phyloP scores from a whole-genome alignment of 352 stramenopile species.

The Phytopythium mirpurense region DNA sequence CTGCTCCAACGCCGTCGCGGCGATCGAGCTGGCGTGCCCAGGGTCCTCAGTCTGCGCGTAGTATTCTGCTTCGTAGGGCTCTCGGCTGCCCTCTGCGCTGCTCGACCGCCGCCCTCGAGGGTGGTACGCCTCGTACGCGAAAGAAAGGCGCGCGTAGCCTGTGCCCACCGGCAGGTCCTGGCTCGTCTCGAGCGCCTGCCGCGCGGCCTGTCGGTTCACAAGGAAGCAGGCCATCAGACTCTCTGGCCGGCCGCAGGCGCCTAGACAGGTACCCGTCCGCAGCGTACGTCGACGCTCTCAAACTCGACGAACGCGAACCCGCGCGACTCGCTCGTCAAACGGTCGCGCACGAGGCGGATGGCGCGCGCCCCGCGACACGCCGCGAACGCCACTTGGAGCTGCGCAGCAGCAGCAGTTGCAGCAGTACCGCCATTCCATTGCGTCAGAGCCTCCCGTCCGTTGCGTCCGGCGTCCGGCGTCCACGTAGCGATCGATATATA shows the following conservation, averaged over 20 bases:
- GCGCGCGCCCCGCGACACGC: constrained; percentile 57
- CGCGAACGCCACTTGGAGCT: constrained; percentile 77
- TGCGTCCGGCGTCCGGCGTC: too few species aligned
- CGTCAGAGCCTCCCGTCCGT: too few species aligned
- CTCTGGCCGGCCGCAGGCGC: neutral
- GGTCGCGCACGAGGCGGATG: constrained; percentile 73
- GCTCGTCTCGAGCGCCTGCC: constrained; percentile 23
- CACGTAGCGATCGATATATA: neutral
- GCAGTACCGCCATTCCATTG: too few species aligned
- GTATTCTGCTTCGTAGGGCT: neutral
- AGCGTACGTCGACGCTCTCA: constrained; percentile 47
- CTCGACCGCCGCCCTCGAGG: constrained; percentile 11
- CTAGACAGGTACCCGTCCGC: neutral
- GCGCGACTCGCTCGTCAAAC: constrained; percentile 50
- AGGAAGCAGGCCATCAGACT: constrained; percentile 3
- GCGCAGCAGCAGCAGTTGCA: too few species aligned
- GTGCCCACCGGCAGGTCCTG: constrained; percentile 31
- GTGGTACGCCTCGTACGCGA: constrained; percentile 40
- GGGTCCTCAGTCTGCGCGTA: neutral
- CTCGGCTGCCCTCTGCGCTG: constrained; percentile 6
- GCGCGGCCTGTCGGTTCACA: constrained; percentile 13
- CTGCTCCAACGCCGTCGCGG: constrained; percentile 63
- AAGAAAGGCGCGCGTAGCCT: constrained; percentile 46
- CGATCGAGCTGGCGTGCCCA: constrained; percentile 33
- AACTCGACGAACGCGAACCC: constrained; percentile 85